Percentiles rank a stretch among this genome's conserved stretches.
phyloP scores from a whole-genome alignment of 2,329 filamentous ascomycete species.

The Keithomyces neogunnii region DNA sequence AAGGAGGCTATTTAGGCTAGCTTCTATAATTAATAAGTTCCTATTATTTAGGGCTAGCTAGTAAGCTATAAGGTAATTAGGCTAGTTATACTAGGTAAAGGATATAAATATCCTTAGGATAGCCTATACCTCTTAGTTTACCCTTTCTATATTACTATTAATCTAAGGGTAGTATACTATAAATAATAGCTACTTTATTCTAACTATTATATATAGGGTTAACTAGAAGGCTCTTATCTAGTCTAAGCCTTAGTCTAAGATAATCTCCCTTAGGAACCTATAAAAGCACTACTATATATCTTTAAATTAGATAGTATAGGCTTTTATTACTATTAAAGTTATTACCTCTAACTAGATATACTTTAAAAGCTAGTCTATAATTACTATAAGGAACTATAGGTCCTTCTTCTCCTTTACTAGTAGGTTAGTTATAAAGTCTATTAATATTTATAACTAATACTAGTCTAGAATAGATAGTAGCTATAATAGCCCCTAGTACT shows the following conservation, averaged over 20 bases:
- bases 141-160: too few relatives aligned
- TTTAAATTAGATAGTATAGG: background rate
- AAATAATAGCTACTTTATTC: background rate
- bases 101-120: too few relatives aligned
- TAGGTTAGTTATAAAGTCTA: background rate
- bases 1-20: too few relatives aligned
- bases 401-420: background rate
- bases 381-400: background rate
- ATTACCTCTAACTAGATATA: background rate
- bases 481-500: background rate
- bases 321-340: background rate
- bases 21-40: too few relatives aligned
- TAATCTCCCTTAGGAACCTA: background rate
- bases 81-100: too few relatives aligned
- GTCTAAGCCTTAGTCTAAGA: background rate
- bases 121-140: too few relatives aligned
- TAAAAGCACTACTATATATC: background rate
- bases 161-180: background rate
- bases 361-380: background rate
- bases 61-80: too few relatives aligned
- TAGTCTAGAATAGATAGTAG: background rate
- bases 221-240: background rate
- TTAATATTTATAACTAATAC: background rate
- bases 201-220: background rate
- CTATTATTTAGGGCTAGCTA: too few relatives aligned